phyloP scores from a whole-genome alignment of 805 yeast genomes.

The Nakazawaea populi region DNA sequence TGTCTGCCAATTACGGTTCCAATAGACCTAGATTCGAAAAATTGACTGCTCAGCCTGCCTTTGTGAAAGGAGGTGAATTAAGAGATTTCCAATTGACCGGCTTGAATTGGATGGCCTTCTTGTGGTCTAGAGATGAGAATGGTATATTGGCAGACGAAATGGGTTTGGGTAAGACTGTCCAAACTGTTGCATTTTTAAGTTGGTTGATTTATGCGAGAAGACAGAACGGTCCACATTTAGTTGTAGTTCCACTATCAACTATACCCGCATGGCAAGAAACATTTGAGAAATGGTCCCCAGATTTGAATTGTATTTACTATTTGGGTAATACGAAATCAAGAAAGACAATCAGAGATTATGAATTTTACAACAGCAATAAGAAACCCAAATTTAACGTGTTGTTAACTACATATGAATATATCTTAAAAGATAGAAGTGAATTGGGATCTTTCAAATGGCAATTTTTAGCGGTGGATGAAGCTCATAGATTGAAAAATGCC shows the following conservation, averaged over 20 bases:
- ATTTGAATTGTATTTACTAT: slow-evolving; percentile 85
- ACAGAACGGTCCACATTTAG: slow-evolving; percentile 95
- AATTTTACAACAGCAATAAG: slow-evolving; percentile 62
- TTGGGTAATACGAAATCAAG: slow-evolving; percentile 90
- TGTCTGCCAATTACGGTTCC: slow-evolving; percentile 70
- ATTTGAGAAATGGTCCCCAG: slow-evolving; percentile 96
- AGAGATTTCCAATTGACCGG: slow-evolving; percentile 98
- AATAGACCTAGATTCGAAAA: slow-evolving; percentile 87
- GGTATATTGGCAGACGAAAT: slow-evolving; percentile 98
- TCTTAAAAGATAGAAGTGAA: slow-evolving; percentile 79
- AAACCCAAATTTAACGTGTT: slow-evolving; percentile 89
- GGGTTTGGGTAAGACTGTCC: slow-evolving; percentile 98
- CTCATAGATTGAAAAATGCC: slow-evolving; percentile 91
- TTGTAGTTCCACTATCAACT: slow-evolving; percentile 94
- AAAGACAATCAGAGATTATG: slow-evolving; percentile 74
- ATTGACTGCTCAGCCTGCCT: slow-evolving; percentile 78
- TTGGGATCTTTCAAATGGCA: slow-evolving; percentile 90
- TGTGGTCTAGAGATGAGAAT: slow-evolving; percentile 96
- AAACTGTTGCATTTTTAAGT: slow-evolving; percentile 88
- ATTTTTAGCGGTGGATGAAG: slow-evolving; percentile 96
- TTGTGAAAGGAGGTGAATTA: slow-evolving; percentile 83
- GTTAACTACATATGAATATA: slow-evolving; percentile 93
- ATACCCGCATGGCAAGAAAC: slow-evolving; percentile 99
- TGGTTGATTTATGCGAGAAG: slow-evolving; percentile 95
- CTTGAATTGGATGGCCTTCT: slow-evolving; percentile 98